Base-by-base conservation (phyloP, 2,329 filamentous ascomycete species). In the Trichoderma guizhouense region DNA sequence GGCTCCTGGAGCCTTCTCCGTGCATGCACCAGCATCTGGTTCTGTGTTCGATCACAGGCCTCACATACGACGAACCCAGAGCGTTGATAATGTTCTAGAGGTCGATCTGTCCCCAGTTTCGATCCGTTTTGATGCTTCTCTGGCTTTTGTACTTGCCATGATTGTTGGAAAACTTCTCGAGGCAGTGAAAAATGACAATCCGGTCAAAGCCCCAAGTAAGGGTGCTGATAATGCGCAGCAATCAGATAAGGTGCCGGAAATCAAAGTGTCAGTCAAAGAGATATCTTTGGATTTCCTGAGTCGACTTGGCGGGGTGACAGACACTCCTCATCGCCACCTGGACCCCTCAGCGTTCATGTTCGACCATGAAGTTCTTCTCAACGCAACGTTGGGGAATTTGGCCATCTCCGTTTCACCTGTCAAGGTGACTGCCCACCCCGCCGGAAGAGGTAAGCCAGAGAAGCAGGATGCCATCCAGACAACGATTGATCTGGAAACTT, bases 1-100 rank as follows among this genome's bases (percentile, higher is more conserved):
- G 75, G 78, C 90, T 3, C 89, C 89, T 1, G 90, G 89, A 0
- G 85, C 89, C 3, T 91, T 91, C 77, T 91, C 89, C 0, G 80
- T 88, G 2, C 79, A 86, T 55, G 75, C 74, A 3, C 70, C 74
- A 11, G 7, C 73, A 21, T 68, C 76, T 26, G 60, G 28, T 6
- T 71, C 61, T 12, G 26, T 26, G 12, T 60, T 64, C 5, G 55
- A 66, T 12, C 28, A 64, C 18, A 34, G 47, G 8, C 66, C 55
- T 21, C 21, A 24, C 61, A 51, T 47, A 15, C 57, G 57, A 43
- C 21, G 21, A 62, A 69, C 71, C 15, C 71, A 47, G 7, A 71
- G 68, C 2, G 47, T 64, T 1, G 78, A 80, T n/a, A 68, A 76
- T 64, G 72, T 72, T 18, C 74, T 89, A 1, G 88, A 90, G 74